These are phyloP conservation scores for Apostasia ramifera DNA, from an alignment of 106 monocot genomes.

Conservation along the genomic window DNA sequence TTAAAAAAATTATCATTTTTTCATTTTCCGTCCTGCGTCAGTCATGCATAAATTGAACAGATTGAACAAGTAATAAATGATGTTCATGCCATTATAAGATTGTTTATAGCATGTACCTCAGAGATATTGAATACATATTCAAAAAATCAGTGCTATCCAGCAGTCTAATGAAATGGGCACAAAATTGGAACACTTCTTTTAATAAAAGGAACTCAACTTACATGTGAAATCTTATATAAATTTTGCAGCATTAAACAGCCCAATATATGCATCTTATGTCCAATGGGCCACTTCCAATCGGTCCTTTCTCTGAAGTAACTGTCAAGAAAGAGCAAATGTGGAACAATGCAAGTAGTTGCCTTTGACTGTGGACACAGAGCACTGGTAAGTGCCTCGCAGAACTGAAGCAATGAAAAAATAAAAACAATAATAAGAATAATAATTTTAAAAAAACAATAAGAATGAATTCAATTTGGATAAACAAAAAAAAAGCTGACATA, in stretches of 20 bases:
- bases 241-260: conserved; percentile 91
- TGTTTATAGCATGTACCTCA: too few species aligned
- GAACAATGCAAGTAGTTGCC: conserved; percentile 37
- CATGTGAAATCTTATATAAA: conserved; percentile 66
- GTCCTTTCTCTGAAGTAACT: conserved; percentile 52
- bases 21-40: too few species aligned
- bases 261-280: conserved; percentile 70
- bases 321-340: conserved; percentile 75
- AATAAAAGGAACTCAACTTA: conserved; percentile 17
- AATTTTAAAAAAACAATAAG: neutral
- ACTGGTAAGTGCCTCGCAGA: conserved; percentile 49
- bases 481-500: too few species aligned
- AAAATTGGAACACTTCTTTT: too few species aligned
- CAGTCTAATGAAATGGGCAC: too few species aligned
- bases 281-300: conserved; percentile 65
- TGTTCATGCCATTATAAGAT: too few species aligned
- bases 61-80: too few species aligned
- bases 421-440: conserved; percentile 5
- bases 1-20: too few species aligned
- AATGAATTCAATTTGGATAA: too few species aligned
- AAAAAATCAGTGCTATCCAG: too few species aligned
- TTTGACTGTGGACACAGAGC: conserved; percentile 53
- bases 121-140: too few species aligned
- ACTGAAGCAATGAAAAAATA: conserved; percentile 34
- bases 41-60: too few species aligned